These are phyloP conservation scores for Penicillium macrosclerotiorum DNA, from an alignment of 495 filamentous ascomycete genomes.

Conservation along the genomic window DNA sequence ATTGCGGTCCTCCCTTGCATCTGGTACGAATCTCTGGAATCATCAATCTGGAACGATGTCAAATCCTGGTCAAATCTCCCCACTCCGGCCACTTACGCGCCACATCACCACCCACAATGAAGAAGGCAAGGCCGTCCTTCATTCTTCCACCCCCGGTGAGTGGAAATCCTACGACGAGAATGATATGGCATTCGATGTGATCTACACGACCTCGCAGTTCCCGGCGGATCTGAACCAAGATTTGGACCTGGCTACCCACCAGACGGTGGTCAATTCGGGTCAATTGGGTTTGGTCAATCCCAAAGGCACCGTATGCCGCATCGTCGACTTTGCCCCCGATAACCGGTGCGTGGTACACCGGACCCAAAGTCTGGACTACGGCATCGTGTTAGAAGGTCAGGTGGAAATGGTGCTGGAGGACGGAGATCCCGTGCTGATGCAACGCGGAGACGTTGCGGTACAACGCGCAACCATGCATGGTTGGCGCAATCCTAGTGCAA, in stretches of 20 bases:
- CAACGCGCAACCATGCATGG: constrained; percentile 55
- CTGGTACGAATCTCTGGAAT: too few relatives aligned
- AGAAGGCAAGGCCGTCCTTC: constrained; percentile 30
- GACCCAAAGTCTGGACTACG: constrained; percentile 72
- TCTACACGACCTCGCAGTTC: constrained; percentile 55
- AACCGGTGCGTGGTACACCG: constrained; percentile 65
- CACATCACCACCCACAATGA: constrained; percentile 43
- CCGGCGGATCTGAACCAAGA: constrained; percentile 54
- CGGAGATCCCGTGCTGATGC: constrained; percentile 57
- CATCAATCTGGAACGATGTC: too few relatives aligned
- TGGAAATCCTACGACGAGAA: constrained; percentile 20
- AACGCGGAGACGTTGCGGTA: constrained; percentile 69
- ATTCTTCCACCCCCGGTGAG: constrained; percentile 18
- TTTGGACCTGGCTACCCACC: constrained; percentile 41
- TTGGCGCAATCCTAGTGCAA: constrained; percentile 40
- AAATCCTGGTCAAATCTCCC: constrained; percentile 22
- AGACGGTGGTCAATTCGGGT: constrained; percentile 30
- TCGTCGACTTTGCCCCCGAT: constrained; percentile 65
- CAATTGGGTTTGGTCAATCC: constrained; percentile 51
- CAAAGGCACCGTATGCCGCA: constrained; percentile 50
- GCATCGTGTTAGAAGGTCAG: constrained; percentile 71
- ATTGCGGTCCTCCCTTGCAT: too few relatives aligned
- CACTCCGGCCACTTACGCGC: constrained; percentile 32
- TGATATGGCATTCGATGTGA: constrained; percentile 29
- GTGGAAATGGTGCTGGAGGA: constrained; percentile 74